Evolutionary conservation across 768 basidiomycete genomes (phyloP).

Genomic region (Cyclocybe aegerita): DNA sequence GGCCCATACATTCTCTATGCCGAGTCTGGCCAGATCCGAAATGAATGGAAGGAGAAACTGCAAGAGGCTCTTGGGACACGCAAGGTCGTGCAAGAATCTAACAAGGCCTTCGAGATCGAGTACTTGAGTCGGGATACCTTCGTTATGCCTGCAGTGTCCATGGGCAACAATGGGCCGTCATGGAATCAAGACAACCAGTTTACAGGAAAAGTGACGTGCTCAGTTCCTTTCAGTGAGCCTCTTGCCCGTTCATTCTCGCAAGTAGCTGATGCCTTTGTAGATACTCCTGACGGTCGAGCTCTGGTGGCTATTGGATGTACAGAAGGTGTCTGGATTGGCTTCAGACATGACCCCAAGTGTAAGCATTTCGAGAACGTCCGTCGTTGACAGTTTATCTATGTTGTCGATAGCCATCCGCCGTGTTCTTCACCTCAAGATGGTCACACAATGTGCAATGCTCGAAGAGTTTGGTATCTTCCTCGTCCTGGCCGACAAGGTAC

Average conservation of each 20-base stretch:
- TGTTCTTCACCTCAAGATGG: constrained; percentile 89
- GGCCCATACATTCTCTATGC: constrained; percentile 88
- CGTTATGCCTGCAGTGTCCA: constrained; percentile 65
- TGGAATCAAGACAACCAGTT: constrained; percentile 78
- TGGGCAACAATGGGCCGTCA: constrained; percentile 45
- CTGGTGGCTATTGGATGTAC: constrained; percentile 93
- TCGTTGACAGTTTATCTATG: background rate
- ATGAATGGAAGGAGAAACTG: constrained; percentile 88
- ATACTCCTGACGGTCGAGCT: constrained; percentile 79
- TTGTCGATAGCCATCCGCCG: constrained; percentile 76
- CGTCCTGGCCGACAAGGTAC: constrained; percentile 88
- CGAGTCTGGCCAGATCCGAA: constrained; percentile 70
- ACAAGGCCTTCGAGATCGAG: constrained; percentile 93
- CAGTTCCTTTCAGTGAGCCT: constrained; percentile 83
- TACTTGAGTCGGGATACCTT: constrained; percentile 90
- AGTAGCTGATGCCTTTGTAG: constrained; percentile 36
- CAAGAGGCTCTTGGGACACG: constrained; percentile 86
- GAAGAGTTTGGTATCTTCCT: constrained; percentile 97
- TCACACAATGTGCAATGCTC: constrained; percentile 93
- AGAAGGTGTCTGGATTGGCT: constrained; percentile 97
- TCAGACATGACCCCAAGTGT: constrained; percentile 88
- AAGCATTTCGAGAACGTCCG: constrained; percentile 22
- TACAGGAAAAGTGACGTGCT: constrained; percentile 89
- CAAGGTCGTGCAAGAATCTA: constrained; percentile 86
- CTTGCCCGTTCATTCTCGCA: background rate